Evolutionary conservation across 345 rosid genomes (phyloP).

Genomic region (Gossypium arboreum): DNA sequence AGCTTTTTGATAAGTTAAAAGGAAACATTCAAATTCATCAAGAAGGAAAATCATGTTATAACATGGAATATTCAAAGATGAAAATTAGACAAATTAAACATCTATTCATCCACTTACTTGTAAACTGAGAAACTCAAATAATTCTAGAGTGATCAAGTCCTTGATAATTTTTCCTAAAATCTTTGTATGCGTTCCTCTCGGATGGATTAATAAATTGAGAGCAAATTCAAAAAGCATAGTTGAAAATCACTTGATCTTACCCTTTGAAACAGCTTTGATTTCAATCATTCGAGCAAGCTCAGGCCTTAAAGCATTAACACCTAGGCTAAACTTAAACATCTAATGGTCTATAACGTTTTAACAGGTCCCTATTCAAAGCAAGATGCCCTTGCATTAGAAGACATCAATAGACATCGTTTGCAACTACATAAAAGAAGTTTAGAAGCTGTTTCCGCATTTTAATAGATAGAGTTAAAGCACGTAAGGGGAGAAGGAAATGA

Average conservation of each 20-base stretch:
- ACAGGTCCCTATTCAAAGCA: background rate
- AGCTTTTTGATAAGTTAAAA: background rate
- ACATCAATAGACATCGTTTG: background rate
- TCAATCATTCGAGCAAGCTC: background rate
- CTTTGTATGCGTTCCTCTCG: background rate
- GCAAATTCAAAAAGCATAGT: background rate
- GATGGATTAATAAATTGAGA: background rate
- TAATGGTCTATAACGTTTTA: background rate
- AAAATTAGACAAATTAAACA: background rate
- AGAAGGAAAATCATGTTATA: background rate
- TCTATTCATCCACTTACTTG: background rate
- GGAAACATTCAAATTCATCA: background rate
- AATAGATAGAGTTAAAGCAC: background rate
- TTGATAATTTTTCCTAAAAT: background rate
- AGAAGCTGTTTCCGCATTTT: background rate
- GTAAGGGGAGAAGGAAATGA: constrained; percentile 12
- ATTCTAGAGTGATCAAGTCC: background rate
- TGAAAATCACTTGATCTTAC: background rate
- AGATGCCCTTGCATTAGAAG: background rate
- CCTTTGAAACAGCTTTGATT: background rate
- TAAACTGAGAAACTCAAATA: background rate
- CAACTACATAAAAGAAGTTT: background rate
- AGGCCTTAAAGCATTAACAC: background rate
- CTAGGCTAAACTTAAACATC: background rate
- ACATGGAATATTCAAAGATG: background rate